Evolutionary conservation across 192 early-diverging fungal genomes (phyloP).

Genomic region (Mortierella alpina): DNA sequence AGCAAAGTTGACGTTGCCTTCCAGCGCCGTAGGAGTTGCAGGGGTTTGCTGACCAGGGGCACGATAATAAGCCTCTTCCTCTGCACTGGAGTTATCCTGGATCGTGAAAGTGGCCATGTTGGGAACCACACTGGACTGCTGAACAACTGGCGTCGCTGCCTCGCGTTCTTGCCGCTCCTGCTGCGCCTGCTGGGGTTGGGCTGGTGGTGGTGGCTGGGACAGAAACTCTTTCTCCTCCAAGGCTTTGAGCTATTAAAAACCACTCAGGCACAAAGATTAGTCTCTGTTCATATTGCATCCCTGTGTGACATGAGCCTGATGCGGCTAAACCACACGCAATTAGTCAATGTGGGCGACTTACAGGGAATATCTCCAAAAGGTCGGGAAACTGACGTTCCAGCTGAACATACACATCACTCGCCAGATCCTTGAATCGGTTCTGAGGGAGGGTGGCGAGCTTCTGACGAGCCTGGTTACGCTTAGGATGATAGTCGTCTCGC

Average conservation of each 20-base stretch:
- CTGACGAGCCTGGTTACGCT: constrained; percentile 96
- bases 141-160: constrained; percentile 31
- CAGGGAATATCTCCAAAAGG: constrained; percentile 53
- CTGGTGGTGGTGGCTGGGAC: constrained; percentile 15
- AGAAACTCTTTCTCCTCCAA: constrained; percentile 42
- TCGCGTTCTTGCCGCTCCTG: constrained; percentile 38
- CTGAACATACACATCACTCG: constrained; percentile 88
- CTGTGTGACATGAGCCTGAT: neutral
- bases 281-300: too few species aligned
- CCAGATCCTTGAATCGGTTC: constrained; percentile 91
- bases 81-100: constrained; percentile 37
- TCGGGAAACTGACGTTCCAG: constrained; percentile 72
- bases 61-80: constrained; percentile 46
- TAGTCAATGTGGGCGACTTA: constrained; percentile 17
- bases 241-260: constrained; percentile 24
- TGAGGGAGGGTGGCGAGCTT: constrained; percentile 93
- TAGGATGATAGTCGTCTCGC: constrained; percentile 90
- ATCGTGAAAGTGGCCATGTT: constrained; percentile 50
- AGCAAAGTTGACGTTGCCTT: constrained; percentile 61
- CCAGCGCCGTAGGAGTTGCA: constrained; percentile 29
- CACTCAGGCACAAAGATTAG: neutral
- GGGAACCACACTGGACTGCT: constrained; percentile 47
- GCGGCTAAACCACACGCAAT: neutral
- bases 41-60: constrained; percentile 33
- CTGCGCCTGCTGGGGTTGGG: neutral